phyloP scores from a whole-genome alignment of 306 rosid genomes.

The Leucaena leucocephala region DNA sequence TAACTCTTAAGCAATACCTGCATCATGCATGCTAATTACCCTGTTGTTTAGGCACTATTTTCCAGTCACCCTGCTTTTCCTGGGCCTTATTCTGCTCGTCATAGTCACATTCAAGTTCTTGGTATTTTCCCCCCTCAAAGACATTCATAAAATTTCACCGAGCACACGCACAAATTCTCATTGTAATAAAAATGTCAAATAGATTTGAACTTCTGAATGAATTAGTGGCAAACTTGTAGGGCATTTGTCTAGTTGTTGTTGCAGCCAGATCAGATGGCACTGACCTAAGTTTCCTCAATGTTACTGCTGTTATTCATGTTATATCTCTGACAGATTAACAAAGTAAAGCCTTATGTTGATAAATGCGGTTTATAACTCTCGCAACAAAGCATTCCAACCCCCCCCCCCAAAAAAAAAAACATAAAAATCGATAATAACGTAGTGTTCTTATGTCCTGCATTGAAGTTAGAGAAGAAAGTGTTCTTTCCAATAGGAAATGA shows the following conservation, averaged over 20 bases:
- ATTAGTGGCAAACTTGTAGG: constrained; percentile 7
- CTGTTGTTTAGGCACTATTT: constrained; percentile 13
- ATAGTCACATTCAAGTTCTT: background rate
- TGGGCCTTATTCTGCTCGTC: constrained; percentile 22
- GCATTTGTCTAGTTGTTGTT: background rate
- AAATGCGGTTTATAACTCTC: background rate
- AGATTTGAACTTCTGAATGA: background rate
- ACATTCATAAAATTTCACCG: constrained; percentile 14
- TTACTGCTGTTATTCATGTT: constrained; percentile 12
- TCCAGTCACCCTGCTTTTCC: constrained; percentile 18
- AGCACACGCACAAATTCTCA: background rate
- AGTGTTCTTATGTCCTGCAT: too few relatives aligned
- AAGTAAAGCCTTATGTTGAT: background rate
- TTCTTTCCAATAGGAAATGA: constrained; percentile 18
- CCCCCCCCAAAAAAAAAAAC: too few relatives aligned
- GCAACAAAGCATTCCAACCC: constrained; percentile 7
- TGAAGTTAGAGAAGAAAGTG: constrained; percentile 16
- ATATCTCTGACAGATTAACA: background rate
- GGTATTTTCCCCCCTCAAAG: background rate
- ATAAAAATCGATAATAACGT: too few relatives aligned
- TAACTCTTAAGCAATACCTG: constrained; percentile 41
- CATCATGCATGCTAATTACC: constrained; percentile 30
- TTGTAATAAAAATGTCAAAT: background rate
- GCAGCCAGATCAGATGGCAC: constrained; percentile 1
- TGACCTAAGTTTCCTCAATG: constrained; percentile 15